Percentiles rank a stretch among this genome's conserved stretches.
phyloP scores from a whole-genome alignment of 495 filamentous ascomycete species.

The Penicillium robsamsonii region DNA sequence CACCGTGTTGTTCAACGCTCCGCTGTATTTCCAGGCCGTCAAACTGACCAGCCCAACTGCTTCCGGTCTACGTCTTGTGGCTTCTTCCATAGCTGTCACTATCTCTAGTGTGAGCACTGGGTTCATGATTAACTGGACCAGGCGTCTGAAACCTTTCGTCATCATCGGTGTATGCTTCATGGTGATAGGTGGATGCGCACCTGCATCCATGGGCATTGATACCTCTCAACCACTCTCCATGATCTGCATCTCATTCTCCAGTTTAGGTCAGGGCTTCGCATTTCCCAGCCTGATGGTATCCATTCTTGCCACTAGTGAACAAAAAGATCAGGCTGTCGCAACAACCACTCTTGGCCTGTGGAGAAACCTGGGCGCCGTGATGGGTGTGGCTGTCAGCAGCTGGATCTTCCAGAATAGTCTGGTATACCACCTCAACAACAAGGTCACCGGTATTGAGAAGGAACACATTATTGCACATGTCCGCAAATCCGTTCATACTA shows the following conservation, averaged over 20 bases:
- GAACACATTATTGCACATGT: constrained; percentile 50
- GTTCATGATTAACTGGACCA: constrained; percentile 66
- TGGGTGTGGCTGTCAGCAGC: constrained; percentile 69
- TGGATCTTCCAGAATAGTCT: constrained; percentile 75
- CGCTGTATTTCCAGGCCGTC: constrained; percentile 78
- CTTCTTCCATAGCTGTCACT: constrained; percentile 58
- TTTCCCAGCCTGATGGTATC: constrained; percentile 65
- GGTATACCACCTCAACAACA: constrained; percentile 52
- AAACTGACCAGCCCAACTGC: constrained; percentile 67
- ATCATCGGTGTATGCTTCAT: constrained; percentile 53
- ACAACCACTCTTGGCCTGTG: constrained; percentile 68
- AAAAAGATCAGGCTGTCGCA: constrained; percentile 72
- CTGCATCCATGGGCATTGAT: constrained; percentile 50
- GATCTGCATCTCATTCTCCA: constrained; percentile 57
- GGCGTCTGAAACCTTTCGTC: constrained; percentile 61
- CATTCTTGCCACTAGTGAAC: constrained; percentile 63
- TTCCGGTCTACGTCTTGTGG: constrained; percentile 68
- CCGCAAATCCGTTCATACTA: constrained; percentile 53
- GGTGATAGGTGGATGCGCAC: constrained; percentile 54
- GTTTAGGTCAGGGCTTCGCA: constrained; percentile 63
- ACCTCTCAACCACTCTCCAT: constrained; percentile 60
- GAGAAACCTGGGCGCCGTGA: constrained; percentile 64
- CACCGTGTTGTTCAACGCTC: constrained; percentile 73
- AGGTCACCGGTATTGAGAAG: constrained; percentile 56
- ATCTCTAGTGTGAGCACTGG: constrained; percentile 61